Conservation (phyloP, 1,139 yeast genomes). For the Dujonia santamariae region DNA sequence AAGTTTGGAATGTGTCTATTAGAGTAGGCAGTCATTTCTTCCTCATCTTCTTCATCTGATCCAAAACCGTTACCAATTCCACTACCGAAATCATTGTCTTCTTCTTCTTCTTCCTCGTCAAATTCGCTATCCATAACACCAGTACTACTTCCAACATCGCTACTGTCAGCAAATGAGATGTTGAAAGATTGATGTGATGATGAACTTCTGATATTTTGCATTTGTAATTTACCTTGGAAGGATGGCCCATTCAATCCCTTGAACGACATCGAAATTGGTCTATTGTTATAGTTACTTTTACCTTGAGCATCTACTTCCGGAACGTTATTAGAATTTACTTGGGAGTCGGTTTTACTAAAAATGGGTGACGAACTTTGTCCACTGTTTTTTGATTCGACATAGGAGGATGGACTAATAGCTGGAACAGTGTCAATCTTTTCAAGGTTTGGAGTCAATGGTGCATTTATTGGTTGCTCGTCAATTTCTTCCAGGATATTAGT, state of each 20-base stretch:
- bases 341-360: neutral
- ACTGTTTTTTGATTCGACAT: no score
- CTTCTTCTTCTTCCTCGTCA: constrained; percentile 11
- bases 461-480: neutral
- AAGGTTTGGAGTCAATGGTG: constrained; percentile 5
- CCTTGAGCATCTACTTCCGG: constrained; percentile 13
- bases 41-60: constrained; percentile 25
- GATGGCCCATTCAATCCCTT: constrained; percentile 61
- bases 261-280: constrained; percentile 70
- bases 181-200: constrained; percentile 46
- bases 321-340: constrained; percentile 6
- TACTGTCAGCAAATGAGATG: constrained; percentile 30
- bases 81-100: constrained; percentile 13
- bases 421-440: constrained; percentile 1
- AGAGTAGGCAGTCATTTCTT: constrained; percentile 3
- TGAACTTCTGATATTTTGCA: constrained; percentile 28
- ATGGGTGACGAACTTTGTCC: no score
- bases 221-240: constrained; percentile 36
- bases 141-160: constrained; percentile 6
- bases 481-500: neutral
- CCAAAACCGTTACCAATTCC: constrained; percentile 33
- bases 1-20: constrained; percentile 1
- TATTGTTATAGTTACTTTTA: constrained; percentile 17
- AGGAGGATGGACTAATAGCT: constrained; percentile 1
- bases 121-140: constrained; percentile 15